Base-by-base conservation (phyloP, 1,139 yeast species). In the Blastobotrys elegans region DNA sequence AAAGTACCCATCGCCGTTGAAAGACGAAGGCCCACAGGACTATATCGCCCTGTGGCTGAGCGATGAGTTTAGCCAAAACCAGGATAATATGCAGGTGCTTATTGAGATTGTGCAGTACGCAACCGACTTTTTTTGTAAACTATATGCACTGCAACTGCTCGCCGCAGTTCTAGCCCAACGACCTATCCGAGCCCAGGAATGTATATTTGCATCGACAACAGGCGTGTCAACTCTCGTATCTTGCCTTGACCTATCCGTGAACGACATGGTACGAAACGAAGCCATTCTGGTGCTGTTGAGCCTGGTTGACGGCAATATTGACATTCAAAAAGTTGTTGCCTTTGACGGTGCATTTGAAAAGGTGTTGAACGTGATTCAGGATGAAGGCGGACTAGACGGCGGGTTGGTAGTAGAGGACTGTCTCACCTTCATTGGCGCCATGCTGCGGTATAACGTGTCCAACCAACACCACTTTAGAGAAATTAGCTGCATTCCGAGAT, bases 11-110 rank as follows among this genome's bases (percentile, higher is more conserved):
- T 45, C 48, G 20, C 48, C 50, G 17, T 34, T 48, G 30, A 46
- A 35, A 31, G 40, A 24, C 8, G 35, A 21, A 3, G 40, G 34
- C 21, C 41, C 48, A 11, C 39, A 36, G 22, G 97, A 92, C 61
- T 96, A 88, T 59, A 86, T 94, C 56, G 86, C 96, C 0, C 69
- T 89, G 52, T 90, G 97, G 96, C 84, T 94, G 36, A 89, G 97
- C 0, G 98, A 94, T 66, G 97, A 89, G 56, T 73, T 94, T 58
- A 85, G 92, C 1, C 94, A 63, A 58, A 64, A 67, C 41, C 66
- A 73, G 34, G 82, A 79, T 27, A 75, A 80, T 26, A 72, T 92
- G 38, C 72, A 75, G 21, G 66, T 78, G 3, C 66, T 89, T 43
- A 69, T 88, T 26, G 77, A 77, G 18, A 70, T 85, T 3, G 63